These are phyloP conservation scores for Chaetomidium leptoderma DNA, from an alignment of 495 filamentous ascomycete genomes.

Conservation along the genomic window DNA sequence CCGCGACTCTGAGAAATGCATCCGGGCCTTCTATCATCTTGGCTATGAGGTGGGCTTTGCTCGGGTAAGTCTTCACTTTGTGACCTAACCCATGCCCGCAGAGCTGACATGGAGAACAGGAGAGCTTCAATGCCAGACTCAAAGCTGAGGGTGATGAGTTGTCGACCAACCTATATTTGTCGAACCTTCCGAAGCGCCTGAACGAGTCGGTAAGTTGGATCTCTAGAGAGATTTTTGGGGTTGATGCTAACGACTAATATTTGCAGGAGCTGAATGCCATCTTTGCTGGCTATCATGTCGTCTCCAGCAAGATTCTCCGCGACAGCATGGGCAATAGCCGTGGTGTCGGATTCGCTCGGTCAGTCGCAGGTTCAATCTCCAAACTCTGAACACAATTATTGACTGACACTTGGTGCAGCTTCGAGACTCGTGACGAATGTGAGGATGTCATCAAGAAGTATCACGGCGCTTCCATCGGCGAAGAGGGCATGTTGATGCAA, in stretches of 20 bases:
- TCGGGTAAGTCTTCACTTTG: constrained; percentile 50
- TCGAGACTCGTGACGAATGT: constrained; percentile 81
- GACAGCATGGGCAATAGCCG: constrained; percentile 86
- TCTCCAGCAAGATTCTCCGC: constrained; percentile 88
- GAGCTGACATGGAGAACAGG: constrained; percentile 45
- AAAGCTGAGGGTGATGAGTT: constrained; percentile 80
- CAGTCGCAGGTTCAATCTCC: constrained; percentile 29
- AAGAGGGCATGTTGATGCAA: constrained; percentile 74
- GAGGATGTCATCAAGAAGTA: constrained; percentile 80
- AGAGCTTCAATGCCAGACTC: constrained; percentile 93
- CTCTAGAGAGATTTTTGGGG: background rate
- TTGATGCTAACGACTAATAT: constrained; percentile 9
- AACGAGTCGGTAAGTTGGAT: constrained; percentile 74
- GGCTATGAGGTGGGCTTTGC: constrained; percentile 98
- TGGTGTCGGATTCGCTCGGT: constrained; percentile 97
- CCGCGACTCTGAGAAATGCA: constrained; percentile 87
- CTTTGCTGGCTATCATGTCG: constrained; percentile 77
- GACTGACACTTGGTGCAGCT: constrained; percentile 51
- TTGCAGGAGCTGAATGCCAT: constrained; percentile 66
- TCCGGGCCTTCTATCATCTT: constrained; percentile 87
- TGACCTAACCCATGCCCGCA: background rate
- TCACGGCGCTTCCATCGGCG: constrained; percentile 65
- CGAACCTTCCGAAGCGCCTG: constrained; percentile 85
- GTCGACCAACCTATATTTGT: constrained; percentile 96
- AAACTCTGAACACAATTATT: background rate